These are phyloP conservation scores for Ogataea paraovalis DNA, from an alignment of 805 yeast species.

Conservation along the genomic window DNA sequence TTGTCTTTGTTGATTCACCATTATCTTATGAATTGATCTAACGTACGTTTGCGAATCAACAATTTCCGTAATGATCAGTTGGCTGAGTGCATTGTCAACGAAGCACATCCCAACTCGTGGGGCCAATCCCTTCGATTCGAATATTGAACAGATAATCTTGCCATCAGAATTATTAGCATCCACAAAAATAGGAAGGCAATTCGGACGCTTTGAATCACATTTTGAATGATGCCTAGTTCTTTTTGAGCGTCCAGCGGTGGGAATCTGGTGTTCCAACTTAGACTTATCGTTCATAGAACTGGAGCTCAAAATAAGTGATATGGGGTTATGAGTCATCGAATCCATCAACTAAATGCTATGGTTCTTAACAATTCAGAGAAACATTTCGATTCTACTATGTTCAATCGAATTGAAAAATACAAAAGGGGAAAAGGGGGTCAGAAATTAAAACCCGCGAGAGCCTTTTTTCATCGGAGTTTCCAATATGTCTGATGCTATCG, in stretches of 20 bases:
- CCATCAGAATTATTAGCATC: not conserved
- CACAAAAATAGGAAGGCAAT: not conserved
- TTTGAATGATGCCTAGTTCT: not conserved
- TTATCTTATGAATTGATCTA: slow-evolving; percentile 39
- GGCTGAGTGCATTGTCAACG: slow-evolving; percentile 35
- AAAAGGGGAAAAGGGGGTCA: no score
- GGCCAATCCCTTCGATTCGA: slow-evolving; percentile 20
- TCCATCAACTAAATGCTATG: not conserved
- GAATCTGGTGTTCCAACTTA: not conserved
- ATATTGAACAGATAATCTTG: slow-evolving; percentile 17
- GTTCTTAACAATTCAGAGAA: not conserved
- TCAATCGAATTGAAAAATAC: no score
- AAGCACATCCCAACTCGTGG: slow-evolving; percentile 38
- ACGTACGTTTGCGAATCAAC: slow-evolving; percentile 45
- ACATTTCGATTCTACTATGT: not conserved
- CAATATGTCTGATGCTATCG: no score
- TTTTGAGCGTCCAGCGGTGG: not conserved
- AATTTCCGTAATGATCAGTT: slow-evolving; percentile 33
- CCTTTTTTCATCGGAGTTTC: no score
- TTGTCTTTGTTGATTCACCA: slow-evolving; percentile 27
- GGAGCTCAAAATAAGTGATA: slow-evolving; percentile 4
- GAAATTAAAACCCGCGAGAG: no score
- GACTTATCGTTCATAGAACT: not conserved
- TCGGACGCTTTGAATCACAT: not conserved
- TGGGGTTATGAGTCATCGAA: not conserved